Base-by-base conservation (phyloP, 2,329 filamentous ascomycete species). In the Acephala macrosclerotiorum region DNA sequence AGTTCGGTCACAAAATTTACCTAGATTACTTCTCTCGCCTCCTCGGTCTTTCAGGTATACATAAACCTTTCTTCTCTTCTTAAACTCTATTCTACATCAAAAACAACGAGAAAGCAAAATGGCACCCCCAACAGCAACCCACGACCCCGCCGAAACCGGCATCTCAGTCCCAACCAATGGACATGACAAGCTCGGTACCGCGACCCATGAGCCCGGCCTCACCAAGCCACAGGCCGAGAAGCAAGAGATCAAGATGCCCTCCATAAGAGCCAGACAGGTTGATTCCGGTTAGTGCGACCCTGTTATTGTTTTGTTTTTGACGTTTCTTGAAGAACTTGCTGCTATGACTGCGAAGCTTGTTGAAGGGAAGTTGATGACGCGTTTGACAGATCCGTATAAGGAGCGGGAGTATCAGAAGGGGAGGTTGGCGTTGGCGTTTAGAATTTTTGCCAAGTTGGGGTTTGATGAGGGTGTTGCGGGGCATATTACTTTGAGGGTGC, bases 391-490 rank as follows among this genome's bases (percentile, higher is more conserved):
- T 63, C 75, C 74, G 60, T 74, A 75, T 53, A 67, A 75, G 25
- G 77, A 79, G 71, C 70, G 77, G 36, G 74, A 74, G 59, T 79
- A 77, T 66, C 74, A 76, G 60, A 79, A 79, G 53, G 75, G 83
- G 18, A 78, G 83, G 56, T 78, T 84, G 73, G 82, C 79, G 0
- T 76, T 78, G 5, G 81, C 83, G 0, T 84, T 84, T 65, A 78
- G 83, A 29, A 79, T 83, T 7, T 84, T 84, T 74, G 79, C 80
- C 0, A 79, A 81, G 38, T 71, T 80, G 55, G 81, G 82, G 8
- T 84, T 78, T 67, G 74, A 80, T 38, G 82, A 84, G 66, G 82
- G 82, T 1, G 75, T 79, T 63, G 80, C 80, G 42, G 82, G 82
- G 1, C 82, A 84, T 71, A 83, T 84, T 64, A 81, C 79, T 64